phyloP scores from a whole-genome alignment of 257 asterid genomes.

The Salvia rosmarinus region DNA sequence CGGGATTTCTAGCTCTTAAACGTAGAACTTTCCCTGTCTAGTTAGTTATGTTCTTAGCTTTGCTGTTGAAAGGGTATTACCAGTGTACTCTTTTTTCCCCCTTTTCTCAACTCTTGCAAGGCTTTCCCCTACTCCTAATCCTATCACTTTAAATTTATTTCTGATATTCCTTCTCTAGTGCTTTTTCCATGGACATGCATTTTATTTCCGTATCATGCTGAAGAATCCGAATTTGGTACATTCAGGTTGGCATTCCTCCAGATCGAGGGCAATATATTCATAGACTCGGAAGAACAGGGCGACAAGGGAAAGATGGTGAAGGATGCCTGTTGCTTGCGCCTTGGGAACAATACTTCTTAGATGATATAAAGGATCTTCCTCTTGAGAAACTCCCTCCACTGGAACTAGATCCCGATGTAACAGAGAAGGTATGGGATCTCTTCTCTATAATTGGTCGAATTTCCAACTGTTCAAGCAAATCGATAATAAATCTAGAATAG shows the following conservation, averaged over 20 bases:
- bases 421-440: constrained; percentile 54
- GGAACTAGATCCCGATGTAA: constrained; percentile 47
- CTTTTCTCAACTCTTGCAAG: neutral
- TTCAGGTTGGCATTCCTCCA: constrained; percentile 77
- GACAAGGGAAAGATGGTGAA: constrained; percentile 87
- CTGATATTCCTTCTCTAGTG: no score
- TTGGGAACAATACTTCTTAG: constrained; percentile 87
- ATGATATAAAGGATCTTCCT: constrained; percentile 78
- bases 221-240: constrained; percentile 6
- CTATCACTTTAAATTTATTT: neutral
- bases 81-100: neutral
- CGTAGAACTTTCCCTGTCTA: neutral
- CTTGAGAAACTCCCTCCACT: constrained; percentile 57
- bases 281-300: constrained; percentile 93
- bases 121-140: neutral
- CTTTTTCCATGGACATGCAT: constrained; percentile 1
- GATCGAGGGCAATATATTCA: constrained; percentile 90
- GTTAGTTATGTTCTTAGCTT: neutral
- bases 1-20: constrained; percentile 8
- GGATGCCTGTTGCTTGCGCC: constrained; percentile 83
- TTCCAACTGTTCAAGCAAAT: neutral
- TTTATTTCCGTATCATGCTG: neutral
- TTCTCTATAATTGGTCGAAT: constrained; percentile 16
- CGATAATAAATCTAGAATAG: neutral
- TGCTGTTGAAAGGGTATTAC: constrained; percentile 7